These are phyloP conservation scores for Yamadazyma atlantica DNA, from an alignment of 1,139 yeast genomes.

Conservation along the genomic window DNA sequence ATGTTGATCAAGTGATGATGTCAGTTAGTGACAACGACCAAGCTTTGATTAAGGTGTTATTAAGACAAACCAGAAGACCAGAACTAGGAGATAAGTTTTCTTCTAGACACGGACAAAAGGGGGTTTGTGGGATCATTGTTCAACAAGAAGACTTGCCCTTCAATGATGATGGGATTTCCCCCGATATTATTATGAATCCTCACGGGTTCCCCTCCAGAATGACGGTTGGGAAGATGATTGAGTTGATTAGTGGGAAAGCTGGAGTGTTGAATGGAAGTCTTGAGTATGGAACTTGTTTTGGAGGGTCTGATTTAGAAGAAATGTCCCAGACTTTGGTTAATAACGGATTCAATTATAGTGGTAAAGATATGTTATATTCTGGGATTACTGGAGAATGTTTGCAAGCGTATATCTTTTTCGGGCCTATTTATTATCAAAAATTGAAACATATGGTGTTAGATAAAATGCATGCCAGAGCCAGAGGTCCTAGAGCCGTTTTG, in stretches of 20 bases:
- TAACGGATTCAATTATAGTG: constrained; percentile 90
- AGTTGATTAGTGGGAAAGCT: constrained; percentile 93
- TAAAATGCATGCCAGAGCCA: constrained; percentile 99
- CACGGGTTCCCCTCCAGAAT: constrained; percentile 99
- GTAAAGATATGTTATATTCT: constrained; percentile 96
- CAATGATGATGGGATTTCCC: constrained; percentile 83
- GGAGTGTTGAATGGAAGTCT: constrained; percentile 91
- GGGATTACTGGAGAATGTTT: constrained; percentile 98
- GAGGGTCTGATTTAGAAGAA: constrained; percentile 92
- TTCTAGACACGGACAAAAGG: constrained; percentile 97
- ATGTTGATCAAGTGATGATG: constrained; percentile 97
- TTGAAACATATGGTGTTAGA: constrained; percentile 98
- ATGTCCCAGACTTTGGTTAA: constrained; percentile 93
- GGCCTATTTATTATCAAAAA: constrained; percentile 97
- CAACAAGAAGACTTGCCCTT: constrained; percentile 97
- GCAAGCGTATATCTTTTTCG: constrained; percentile 97
- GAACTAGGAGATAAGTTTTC: constrained; percentile 97
- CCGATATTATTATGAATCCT: constrained; percentile 97
- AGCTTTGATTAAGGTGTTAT: constrained; percentile 84
- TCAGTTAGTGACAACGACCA: constrained; percentile 94
- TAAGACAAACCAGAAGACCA: constrained; percentile 96
- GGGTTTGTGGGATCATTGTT: constrained; percentile 97
- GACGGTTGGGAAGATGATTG: constrained; percentile 99
- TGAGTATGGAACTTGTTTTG: constrained; percentile 97
- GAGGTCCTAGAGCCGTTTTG: constrained; percentile 97